Base-by-base conservation (phyloP, 139 green algal genomes). In the Medakamo hakoo region DNA sequence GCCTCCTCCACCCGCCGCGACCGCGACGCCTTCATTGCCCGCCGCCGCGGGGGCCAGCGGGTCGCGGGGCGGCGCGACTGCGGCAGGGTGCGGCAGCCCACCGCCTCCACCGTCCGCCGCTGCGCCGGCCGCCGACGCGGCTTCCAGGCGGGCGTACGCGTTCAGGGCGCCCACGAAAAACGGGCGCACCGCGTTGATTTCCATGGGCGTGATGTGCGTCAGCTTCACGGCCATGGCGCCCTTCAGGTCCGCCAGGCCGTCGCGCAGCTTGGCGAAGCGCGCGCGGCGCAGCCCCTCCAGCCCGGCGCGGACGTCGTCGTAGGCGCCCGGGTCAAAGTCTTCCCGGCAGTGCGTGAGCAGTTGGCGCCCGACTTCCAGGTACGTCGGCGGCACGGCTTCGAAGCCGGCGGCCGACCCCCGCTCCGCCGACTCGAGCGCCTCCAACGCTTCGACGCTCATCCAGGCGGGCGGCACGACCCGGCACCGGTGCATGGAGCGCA, bases 181-280 rank as follows among this genome's bases (percentile, higher is more conserved):
- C 27, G 76, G 71, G 0, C 84, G 76, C 62, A 92, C 86, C 60
- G 86, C 77, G 73, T 92, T 94, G 74, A 78, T 75, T 71, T 95
- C 88, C 63, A 86, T 83, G 4, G 79, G 80, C 1, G 76, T 73
- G 57, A 95, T 69, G 68, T 93, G 87, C 71, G 91, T 91, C 14
- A 95, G 77, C 72, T 88, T 90, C 30, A 94, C 82, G 2, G 83
- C 88, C 27, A 84, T 79, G n/a, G 85, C 72, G 1, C 70, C 72
- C 4, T 70, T 59, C 58, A 95, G 75, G 32, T 81, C 75, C 3
- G 68, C 57, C 49, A 95, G 75, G 26, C 87, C 87, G 32, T 71
- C 64, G 63, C 88, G 62, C 49, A 95, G 90, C 72, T 95, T 95
- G 69, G 76, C 67, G 58, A 80, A 72, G 1, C 87, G 73, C 30